Conservation (phyloP, 106 monocot genomes). For the Acorus gramineus region DNA sequence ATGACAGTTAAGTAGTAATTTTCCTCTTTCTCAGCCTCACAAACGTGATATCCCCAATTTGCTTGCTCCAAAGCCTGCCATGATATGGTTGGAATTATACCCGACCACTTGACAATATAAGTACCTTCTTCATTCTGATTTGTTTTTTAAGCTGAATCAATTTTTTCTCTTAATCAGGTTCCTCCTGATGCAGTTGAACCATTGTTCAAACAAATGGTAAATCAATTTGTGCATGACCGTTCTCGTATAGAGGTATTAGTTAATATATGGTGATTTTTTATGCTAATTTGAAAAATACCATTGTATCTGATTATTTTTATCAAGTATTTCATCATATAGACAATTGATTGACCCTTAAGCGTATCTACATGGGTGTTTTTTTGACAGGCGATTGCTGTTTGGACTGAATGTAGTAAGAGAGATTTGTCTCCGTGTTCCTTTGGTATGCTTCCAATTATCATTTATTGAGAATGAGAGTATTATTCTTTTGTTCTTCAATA, state of each 20-base stretch:
- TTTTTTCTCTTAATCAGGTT: constrained; percentile 29
- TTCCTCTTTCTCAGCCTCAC: constrained; percentile 62
- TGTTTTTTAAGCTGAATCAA: background rate
- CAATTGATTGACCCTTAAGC: background rate
- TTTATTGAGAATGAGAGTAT: no score
- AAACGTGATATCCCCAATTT: constrained; percentile 84
- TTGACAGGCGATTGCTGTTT: constrained; percentile 83
- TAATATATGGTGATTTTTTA: background rate
- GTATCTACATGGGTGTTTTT: background rate
- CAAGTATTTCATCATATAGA: constrained; percentile 1
- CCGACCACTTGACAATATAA: background rate
- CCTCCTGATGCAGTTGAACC: constrained; percentile 98
- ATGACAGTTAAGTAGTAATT: background rate
- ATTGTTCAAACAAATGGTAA: constrained; percentile 80
- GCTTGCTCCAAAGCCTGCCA: constrained; percentile 95
- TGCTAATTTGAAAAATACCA: background rate
- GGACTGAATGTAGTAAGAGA: constrained; percentile 90
- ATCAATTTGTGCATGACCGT: constrained; percentile 94
- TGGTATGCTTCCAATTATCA: constrained; percentile 32
- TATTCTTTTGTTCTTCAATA: no score
- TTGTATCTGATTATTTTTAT: background rate
- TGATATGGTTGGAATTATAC: constrained; percentile 52
- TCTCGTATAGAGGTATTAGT: constrained; percentile 71
- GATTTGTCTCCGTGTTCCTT: constrained; percentile 85
- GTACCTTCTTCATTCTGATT: background rate